phyloP scores from a whole-genome alignment of 257 asterid species.

The Fraxinus quadrangulata region DNA sequence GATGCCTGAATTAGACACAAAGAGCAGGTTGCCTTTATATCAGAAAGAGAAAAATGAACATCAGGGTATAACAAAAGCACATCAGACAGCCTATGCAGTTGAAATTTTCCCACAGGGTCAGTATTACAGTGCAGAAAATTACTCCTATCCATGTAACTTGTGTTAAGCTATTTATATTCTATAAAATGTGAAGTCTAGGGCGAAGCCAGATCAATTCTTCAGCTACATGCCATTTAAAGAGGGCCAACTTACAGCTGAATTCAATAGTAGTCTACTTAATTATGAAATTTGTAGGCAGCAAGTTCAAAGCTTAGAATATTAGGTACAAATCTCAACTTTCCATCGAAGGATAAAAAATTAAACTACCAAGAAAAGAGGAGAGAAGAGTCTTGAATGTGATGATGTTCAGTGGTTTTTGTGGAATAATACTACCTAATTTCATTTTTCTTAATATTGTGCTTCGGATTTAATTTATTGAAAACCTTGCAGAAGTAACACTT shows the following conservation, averaged over 20 bases:
- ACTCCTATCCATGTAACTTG: slow-evolving; percentile 10
- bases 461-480: not conserved
- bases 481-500: not conserved
- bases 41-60: slow-evolving; percentile 32
- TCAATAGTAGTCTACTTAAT: not conserved
- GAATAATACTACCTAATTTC: not conserved
- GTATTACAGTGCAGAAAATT: not conserved
- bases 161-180: not conserved
- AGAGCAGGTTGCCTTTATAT: slow-evolving; percentile 34
- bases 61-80: slow-evolving; percentile 15
- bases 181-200: slow-evolving; percentile 9
- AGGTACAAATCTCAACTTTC: not conserved
- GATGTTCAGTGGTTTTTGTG: not conserved
- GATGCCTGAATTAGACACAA: slow-evolving; percentile 76
- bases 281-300: not conserved
- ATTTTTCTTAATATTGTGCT: not conserved
- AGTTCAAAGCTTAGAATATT: not conserved
- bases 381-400: not conserved
- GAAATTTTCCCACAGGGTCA: not conserved
- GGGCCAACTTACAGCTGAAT: slow-evolving; percentile 12
- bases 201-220: slow-evolving; percentile 11
- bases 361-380: not conserved
- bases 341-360: not conserved
- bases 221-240: slow-evolving; percentile 20
- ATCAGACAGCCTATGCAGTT: slow-evolving; percentile 13